Conservation (phyloP, 2,329 filamentous ascomycete genomes). For the Colletotrichum sp. region DNA sequence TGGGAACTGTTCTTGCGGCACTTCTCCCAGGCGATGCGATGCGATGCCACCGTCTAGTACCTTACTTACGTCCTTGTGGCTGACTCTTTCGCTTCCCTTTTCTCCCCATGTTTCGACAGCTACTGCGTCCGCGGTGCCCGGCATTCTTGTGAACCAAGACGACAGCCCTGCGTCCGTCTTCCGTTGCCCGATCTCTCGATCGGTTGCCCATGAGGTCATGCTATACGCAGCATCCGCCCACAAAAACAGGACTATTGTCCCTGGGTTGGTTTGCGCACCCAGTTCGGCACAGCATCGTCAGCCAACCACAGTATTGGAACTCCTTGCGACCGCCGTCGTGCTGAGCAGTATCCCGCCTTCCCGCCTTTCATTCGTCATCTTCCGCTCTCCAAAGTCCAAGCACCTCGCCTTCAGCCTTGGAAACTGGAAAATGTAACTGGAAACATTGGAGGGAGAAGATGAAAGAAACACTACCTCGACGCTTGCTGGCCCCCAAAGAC, state of each 20-base stretch:
- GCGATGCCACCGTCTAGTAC: not conserved
- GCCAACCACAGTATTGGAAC: not conserved
- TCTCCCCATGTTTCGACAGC: not conserved
- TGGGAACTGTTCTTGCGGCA: conserved; percentile 9
- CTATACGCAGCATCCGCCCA: not conserved
- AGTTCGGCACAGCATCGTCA: not conserved
- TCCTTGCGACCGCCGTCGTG: not conserved
- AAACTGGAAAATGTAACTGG: not conserved
- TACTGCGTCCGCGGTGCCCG: not conserved
- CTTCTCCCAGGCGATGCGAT: not conserved
- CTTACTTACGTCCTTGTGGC: not conserved
- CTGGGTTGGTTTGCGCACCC: not conserved
- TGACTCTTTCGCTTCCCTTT: not conserved
- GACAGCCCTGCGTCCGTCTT: not conserved
- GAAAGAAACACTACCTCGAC: not conserved
- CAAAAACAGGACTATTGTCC: not conserved
- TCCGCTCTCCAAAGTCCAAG: not conserved
- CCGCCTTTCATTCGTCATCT: not conserved
- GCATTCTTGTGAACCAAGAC: not conserved
- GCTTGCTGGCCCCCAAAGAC: not conserved
- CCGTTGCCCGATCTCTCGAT: not conserved
- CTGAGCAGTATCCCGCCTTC: not conserved
- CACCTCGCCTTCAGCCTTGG: not conserved
- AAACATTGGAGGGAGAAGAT: not conserved
- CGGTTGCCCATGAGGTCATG: not conserved